phyloP scores from a whole-genome alignment of 1,284 basidiomycete species.

The Microbotryum silenes-acaulis region DNA sequence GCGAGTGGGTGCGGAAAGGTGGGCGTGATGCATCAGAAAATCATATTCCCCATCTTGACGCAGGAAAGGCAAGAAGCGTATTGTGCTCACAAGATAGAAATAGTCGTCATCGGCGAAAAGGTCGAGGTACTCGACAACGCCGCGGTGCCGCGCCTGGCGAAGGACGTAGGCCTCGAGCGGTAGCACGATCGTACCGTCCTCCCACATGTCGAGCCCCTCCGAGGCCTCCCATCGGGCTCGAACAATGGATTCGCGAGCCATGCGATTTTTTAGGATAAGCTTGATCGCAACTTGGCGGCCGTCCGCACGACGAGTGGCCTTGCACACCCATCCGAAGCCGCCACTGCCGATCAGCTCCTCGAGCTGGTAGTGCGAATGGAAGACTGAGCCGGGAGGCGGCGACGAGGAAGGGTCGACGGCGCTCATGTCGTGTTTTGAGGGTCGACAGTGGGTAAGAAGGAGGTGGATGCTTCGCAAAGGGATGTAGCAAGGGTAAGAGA shows the following conservation, averaged over 20 bases:
- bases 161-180: conserved; percentile 78
- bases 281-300: conserved; percentile 76
- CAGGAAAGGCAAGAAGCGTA: background rate
- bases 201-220: conserved; percentile 33
- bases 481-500: too few species aligned
- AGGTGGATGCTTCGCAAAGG: too few species aligned
- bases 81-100: conserved; percentile 13
- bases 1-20: background rate
- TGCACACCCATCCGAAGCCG: conserved; percentile 75
- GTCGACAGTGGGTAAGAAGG: too few species aligned
- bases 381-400: conserved; percentile 3
- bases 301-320: conserved; percentile 35
- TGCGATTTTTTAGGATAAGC: conserved; percentile 61
- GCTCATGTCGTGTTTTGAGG: too few species aligned
- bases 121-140: conserved; percentile 71
- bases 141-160: conserved; percentile 62
- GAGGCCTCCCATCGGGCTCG: conserved; percentile 30
- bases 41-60: background rate
- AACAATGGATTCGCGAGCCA: conserved; percentile 12
- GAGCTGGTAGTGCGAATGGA: conserved; percentile 52
- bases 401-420: too few species aligned
- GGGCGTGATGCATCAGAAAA: background rate
- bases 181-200: conserved; percentile 42
- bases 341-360: conserved; percentile 69
- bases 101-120: conserved; percentile 71